These are phyloP conservation scores for Aureobasidium melanogenum DNA, from an alignment of 2,329 filamentous ascomycete genomes.

Conservation along the genomic window DNA sequence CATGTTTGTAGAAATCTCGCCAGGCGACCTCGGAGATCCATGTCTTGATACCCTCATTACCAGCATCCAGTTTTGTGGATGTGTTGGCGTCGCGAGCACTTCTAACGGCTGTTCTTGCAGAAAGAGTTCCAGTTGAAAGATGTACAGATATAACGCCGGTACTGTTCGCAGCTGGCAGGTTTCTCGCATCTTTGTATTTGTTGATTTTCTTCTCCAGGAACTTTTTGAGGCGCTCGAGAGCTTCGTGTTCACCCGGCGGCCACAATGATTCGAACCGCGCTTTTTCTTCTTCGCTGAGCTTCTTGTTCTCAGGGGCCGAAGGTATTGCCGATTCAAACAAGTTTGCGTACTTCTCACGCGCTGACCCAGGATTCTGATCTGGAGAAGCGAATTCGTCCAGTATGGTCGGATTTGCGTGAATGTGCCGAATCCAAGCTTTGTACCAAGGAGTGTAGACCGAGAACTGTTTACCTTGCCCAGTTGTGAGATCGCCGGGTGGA, in stretches of 20 bases:
- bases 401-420: slow-evolving; percentile 61
- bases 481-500: slow-evolving; percentile 58
- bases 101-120: slow-evolving; percentile 57
- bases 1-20: slow-evolving; percentile 83
- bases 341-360: slow-evolving; percentile 62
- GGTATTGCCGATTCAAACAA: slow-evolving; percentile 71
- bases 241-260: slow-evolving; percentile 70
- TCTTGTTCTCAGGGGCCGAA: slow-evolving; percentile 53
- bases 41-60: slow-evolving; percentile 54
- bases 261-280: slow-evolving; percentile 52
- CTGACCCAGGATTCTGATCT: slow-evolving; percentile 47
- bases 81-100: slow-evolving; percentile 55
- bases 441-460: slow-evolving; percentile 81
- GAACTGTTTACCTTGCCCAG: slow-evolving; percentile 66
- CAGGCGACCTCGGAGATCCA: slow-evolving; percentile 83
- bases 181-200: slow-evolving; percentile 56
- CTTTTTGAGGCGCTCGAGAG: slow-evolving; percentile 50
- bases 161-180: slow-evolving; percentile 52
- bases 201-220: slow-evolving; percentile 59
- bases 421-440: slow-evolving; percentile 61
- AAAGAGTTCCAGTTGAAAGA: slow-evolving; percentile 58
- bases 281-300: slow-evolving; percentile 49
- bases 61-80: slow-evolving; percentile 55
- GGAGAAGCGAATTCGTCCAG: slow-evolving; percentile 55
- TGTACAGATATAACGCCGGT: slow-evolving; percentile 68